These are phyloP conservation scores for Termitomyces sp. DNA, from an alignment of 1,284 basidiomycete genomes.

Conservation along the genomic window DNA sequence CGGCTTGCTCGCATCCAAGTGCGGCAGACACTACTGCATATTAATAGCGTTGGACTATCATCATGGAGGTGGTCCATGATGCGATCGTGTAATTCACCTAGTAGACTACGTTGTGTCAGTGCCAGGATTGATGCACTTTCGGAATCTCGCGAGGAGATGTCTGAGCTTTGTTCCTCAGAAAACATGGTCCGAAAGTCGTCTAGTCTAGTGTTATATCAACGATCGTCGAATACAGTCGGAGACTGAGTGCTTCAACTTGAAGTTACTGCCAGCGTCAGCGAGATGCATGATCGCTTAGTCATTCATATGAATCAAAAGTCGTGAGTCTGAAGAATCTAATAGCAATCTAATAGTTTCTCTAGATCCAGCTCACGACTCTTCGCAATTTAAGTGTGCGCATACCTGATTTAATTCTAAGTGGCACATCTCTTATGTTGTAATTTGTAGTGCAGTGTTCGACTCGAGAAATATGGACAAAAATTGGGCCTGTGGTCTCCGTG, in stretches of 20 bases:
- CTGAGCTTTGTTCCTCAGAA: background rate
- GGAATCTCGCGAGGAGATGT: background rate
- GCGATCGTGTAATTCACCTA: slow-evolving; percentile 1
- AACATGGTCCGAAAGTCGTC: background rate
- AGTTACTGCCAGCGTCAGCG: too few relatives aligned
- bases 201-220: too few relatives aligned
- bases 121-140: background rate
- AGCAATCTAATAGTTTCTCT: background rate
- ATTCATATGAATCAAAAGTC: too few relatives aligned
- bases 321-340: too few relatives aligned
- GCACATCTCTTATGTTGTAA: background rate
- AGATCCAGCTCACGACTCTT: background rate
- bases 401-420: background rate
- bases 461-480: background rate
- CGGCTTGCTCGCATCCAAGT: slow-evolving; percentile 9
- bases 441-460: background rate
- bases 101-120: background rate
- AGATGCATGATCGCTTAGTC: too few relatives aligned
- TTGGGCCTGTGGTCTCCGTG: slow-evolving; percentile 8
- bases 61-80: background rate
- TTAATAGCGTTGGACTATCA: background rate
- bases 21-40: slow-evolving; percentile 9
- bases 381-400: background rate
- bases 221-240: too few relatives aligned
- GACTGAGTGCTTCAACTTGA: too few relatives aligned